Conservation (phyloP, 2,329 filamentous ascomycete genomes). For the Emergomyces africanus region DNA sequence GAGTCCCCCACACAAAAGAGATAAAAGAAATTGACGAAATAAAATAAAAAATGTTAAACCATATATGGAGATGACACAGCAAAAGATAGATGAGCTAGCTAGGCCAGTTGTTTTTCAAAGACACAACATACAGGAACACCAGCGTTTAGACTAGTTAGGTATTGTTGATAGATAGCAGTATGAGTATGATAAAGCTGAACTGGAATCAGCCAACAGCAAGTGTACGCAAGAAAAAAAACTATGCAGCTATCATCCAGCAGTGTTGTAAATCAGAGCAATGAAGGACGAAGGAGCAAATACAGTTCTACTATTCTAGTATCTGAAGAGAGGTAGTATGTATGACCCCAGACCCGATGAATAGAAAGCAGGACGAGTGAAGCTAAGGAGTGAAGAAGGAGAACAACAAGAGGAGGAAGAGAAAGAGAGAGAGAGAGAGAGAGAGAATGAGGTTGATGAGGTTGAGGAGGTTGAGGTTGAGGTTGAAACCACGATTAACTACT, state of each 20-base stretch:
- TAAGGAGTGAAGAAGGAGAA: neutral
- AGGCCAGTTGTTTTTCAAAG: neutral
- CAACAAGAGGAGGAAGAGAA: neutral
- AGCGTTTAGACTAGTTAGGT: neutral
- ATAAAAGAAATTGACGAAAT: neutral
- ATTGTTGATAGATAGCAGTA: neutral
- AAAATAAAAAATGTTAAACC: neutral
- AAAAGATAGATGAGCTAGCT: neutral
- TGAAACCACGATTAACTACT: too few relatives aligned
- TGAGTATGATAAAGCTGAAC: neutral
- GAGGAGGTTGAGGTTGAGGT: neutral
- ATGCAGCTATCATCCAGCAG: neutral
- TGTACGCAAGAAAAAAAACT: neutral
- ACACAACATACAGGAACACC: neutral
- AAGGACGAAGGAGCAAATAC: neutral
- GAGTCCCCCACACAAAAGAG: neutral
- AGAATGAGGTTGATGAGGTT: neutral
- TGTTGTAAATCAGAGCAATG: neutral
- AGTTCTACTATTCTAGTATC: neutral
- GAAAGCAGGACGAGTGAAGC: neutral
- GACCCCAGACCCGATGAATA: neutral
- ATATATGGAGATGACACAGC: neutral
- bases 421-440: neutral
- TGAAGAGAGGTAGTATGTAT: neutral
- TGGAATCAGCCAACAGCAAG: neutral